These are phyloP conservation scores for Avena eriantha DNA, from an alignment of 176 grass and related monocot species.

Conservation along the genomic window DNA sequence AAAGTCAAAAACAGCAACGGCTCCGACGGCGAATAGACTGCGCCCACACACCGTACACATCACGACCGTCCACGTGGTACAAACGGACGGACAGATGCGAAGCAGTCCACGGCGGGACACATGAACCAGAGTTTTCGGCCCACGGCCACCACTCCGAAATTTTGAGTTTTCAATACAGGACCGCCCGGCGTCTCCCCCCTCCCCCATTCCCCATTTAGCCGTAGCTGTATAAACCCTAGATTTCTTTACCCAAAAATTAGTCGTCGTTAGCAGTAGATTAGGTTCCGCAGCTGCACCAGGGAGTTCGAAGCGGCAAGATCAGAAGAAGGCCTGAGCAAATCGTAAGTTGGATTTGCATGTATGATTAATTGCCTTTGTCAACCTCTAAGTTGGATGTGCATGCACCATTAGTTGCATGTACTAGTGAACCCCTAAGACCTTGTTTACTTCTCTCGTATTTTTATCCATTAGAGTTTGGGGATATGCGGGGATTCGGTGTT, in stretches of 20 bases:
- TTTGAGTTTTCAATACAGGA: conserved; percentile 41
- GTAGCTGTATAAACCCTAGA: conserved; percentile 27
- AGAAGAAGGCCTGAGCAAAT: neutral
- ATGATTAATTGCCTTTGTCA: too few species aligned
- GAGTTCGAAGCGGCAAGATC: neutral
- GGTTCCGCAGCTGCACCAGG: neutral
- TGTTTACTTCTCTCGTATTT: too few species aligned
- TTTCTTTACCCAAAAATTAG: neutral
- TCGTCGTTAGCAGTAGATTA: conserved; percentile 3
- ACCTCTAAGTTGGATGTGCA: too few species aligned
- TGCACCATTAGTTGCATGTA: too few species aligned
- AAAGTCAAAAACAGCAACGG: conserved; percentile 20
- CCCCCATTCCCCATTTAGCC: conserved; percentile 1
- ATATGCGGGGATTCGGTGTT: too few species aligned
- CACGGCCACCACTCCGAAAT: neutral
- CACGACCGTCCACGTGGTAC: neutral
- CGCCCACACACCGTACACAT: neutral
- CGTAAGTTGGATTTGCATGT: neutral
- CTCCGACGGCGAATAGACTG: neutral
- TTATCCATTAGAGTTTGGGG: too few species aligned
- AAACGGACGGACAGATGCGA: neutral
- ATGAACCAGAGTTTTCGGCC: conserved; percentile 9
- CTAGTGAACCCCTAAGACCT: too few species aligned
- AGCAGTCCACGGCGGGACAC: neutral
- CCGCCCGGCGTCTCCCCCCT: conserved; percentile 23